phyloP scores from a whole-genome alignment of 1,139 yeast species.

The Blastobotrys serpentis region DNA sequence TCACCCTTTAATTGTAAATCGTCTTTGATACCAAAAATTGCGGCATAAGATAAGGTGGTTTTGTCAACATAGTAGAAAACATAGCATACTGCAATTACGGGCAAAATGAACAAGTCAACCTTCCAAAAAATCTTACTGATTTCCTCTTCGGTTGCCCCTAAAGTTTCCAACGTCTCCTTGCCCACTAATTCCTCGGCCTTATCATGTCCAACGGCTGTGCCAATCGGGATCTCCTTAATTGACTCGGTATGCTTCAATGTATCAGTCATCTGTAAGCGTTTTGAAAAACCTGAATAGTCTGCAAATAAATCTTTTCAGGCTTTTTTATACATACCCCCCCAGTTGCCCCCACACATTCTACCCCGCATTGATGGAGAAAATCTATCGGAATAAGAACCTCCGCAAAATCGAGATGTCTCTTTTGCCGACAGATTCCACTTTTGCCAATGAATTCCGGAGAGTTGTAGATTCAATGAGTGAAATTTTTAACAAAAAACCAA shows the following conservation, averaged over 20 bases:
- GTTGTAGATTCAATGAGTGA: too few species aligned
- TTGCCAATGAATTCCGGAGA: too few species aligned
- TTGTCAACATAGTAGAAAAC: constrained; percentile 66
- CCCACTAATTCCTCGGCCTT: constrained; percentile 7
- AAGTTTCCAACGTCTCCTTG: constrained; percentile 8
- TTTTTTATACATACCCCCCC: background rate
- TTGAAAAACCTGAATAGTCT: background rate
- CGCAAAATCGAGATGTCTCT: too few species aligned
- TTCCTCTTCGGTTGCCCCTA: constrained; percentile 24
- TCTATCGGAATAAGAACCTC: too few species aligned
- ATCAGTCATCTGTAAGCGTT: constrained; percentile 2
- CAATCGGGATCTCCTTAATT: background rate
- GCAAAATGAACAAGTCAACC: constrained; percentile 54
- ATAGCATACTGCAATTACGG: constrained; percentile 54
- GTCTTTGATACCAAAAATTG: constrained; percentile 56
- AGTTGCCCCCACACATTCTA: background rate
- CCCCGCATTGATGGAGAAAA: background rate
- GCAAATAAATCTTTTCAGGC: too few species aligned
- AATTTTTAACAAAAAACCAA: too few species aligned
- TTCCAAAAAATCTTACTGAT: constrained; percentile 41
- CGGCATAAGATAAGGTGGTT: constrained; percentile 56
- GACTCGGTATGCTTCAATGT: background rate
- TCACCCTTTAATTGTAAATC: constrained; percentile 41
- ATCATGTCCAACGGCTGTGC: constrained; percentile 7
- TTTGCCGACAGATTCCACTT: too few species aligned